Base-by-base conservation (phyloP, 192 early-diverging fungal genomes). In the Borealophlyctis nickersoniae region DNA sequence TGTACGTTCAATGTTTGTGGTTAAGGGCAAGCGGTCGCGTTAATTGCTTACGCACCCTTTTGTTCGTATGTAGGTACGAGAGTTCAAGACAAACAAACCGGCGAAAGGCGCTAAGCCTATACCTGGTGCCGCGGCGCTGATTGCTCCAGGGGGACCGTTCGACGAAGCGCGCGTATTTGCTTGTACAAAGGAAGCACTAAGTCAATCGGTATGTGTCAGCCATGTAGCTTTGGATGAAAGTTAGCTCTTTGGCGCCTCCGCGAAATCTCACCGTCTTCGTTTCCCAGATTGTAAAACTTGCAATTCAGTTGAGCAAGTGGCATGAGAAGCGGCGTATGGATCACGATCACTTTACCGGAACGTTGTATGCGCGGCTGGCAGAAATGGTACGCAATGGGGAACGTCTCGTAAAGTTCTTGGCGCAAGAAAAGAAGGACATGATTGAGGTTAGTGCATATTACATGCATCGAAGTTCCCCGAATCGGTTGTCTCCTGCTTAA, bases 381-480 rank as follows among this genome's bases (percentile, higher is more conserved):
- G 81, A 83, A 7, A 73, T 70, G 50, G 48, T 80, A 23, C 62
- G 65, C 55, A 73, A 58, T 23, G 65, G 64, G n/a, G 81, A 83
- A 51, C 60, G 67, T 36, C 59, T 75, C 0, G 76, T 80, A 53
- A 4, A 62, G 23, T 67, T 63, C 32, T 48, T 77, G 62, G 45
- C 59, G 1, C 75, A 78, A 56, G 81, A 83, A 52, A 67, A 70
- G 56, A 73, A 65, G 52, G 77, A 83, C 39, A 26, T 75, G 27
- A 63, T 66, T n/a, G 74, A 69, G 61, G 71, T 74, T 24, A 3
- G 50, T 16, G 24, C 23, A 53, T 36, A 26, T 31, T 26, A 58
- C 0, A 16, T 0, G 16, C 14, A 55, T 24, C 22, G 2, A 48
- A 48, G n/a, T n/a, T n/a, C n/a, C n/a, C 7, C 39, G 39, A 45